Conservation (phyloP, 2,329 filamentous ascomycete species). For the Fusarium neocosmosporiellum region DNA sequence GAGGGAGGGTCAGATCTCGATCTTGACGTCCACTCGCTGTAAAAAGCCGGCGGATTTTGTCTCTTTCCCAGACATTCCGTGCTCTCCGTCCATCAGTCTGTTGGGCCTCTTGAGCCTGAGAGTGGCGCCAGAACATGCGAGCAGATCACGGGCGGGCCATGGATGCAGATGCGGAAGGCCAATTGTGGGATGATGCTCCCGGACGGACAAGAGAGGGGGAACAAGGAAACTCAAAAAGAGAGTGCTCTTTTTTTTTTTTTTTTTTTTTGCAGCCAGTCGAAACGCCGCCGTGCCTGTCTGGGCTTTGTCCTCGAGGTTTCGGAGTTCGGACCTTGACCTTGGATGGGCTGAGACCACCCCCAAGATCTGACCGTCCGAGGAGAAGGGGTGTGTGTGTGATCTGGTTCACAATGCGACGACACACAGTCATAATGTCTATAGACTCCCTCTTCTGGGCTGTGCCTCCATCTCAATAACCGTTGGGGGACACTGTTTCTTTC, state of each 20-base stretch:
- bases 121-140: conserved; percentile 13
- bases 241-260: neutral
- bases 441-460: neutral
- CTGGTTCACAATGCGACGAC: neutral
- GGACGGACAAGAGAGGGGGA: neutral
- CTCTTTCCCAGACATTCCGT: neutral
- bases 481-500: neutral
- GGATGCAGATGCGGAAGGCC: conserved; percentile 15
- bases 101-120: conserved; percentile 5
- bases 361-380: conserved; percentile 11
- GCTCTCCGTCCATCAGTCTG: conserved; percentile 4
- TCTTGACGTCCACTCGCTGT: conserved; percentile 16
- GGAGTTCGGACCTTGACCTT: conserved; percentile 1
- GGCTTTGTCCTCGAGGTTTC: neutral
- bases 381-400: neutral
- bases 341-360: neutral
- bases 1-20: conserved; percentile 31
- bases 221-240: neutral
- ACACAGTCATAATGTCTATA: neutral
- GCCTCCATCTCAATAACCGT: neutral
- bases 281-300: conserved; percentile 6
- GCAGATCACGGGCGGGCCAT: neutral
- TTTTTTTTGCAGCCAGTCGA: conserved; percentile 7
- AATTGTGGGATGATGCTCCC: conserved; percentile 19
- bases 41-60: neutral